Evolutionary conservation across 2,329 filamentous ascomycete genomes (phyloP).

Genomic region (Cercospora beticola): DNA sequence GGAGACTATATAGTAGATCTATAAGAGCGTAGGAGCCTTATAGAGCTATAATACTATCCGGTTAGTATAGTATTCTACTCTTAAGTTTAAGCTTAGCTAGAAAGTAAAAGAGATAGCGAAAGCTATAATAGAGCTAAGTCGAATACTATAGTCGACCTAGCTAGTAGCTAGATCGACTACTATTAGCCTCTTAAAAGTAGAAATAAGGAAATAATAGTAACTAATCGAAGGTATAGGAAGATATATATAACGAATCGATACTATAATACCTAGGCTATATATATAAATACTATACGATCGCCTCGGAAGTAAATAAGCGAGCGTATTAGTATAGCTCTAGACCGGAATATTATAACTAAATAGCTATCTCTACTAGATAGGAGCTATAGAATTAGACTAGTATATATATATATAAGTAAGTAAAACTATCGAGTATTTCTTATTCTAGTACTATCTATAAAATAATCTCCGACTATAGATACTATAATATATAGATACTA

Average conservation of each 20-base stretch:
- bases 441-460: too few species aligned
- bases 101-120: background rate
- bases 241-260: background rate
- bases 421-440: too few species aligned
- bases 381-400: too few species aligned
- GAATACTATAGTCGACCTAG: background rate
- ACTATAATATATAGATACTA: too few species aligned
- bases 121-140: background rate
- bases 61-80: background rate
- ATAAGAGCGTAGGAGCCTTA: too few species aligned
- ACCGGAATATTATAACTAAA: too few species aligned
- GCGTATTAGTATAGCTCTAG: too few species aligned
- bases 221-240: background rate
- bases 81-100: background rate
- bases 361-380: too few species aligned
- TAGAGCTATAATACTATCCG: background rate
- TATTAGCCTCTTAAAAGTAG: background rate
- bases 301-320: too few species aligned
- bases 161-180: background rate
- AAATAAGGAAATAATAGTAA: background rate
- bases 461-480: too few species aligned
- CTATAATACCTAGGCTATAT: background rate
- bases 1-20: too few species aligned
- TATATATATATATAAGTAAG: too few species aligned
- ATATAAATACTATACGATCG: background rate